phyloP scores from a whole-genome alignment of 225 moss, liverwort and hornwort species.

The Straminergon stramineum region DNA sequence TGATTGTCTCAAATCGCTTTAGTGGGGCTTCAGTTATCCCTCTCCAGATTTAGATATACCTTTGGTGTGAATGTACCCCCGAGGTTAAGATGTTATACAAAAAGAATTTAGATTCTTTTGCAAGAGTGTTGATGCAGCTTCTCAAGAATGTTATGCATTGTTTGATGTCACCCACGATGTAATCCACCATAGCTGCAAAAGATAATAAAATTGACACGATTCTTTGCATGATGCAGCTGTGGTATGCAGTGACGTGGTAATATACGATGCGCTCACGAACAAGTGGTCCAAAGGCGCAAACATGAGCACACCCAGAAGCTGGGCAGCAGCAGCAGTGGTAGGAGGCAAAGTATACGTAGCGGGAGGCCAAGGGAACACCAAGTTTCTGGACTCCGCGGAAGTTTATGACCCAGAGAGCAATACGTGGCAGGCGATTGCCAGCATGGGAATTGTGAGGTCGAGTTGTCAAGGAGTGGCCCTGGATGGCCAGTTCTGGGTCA shows the following conservation, averaged over 20 bases:
- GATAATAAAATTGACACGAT: neutral
- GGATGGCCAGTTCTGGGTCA: constrained; percentile 56
- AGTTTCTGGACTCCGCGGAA: constrained; percentile 41
- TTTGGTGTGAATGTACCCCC: neutral
- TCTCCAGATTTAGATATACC: neutral
- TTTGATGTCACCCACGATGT: neutral
- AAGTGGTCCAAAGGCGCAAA: constrained; percentile 41
- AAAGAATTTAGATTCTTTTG: neutral
- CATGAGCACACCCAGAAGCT: constrained; percentile 55
- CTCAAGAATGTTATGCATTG: neutral
- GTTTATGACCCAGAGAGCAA: constrained; percentile 43
- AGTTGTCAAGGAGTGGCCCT: constrained; percentile 52
- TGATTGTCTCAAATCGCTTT: neutral
- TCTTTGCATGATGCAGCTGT: constrained; percentile 24
- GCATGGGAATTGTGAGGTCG: constrained; percentile 34
- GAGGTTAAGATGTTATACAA: neutral
- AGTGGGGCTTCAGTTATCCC: neutral
- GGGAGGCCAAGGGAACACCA: constrained; percentile 47
- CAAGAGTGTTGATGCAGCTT: neutral
- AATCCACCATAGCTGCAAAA: neutral
- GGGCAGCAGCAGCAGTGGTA: constrained; percentile 57
- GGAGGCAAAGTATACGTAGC: constrained; percentile 47
- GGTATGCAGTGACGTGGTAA: constrained; percentile 44
- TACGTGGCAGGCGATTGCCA: constrained; percentile 29
- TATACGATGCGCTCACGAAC: constrained; percentile 42